Base-by-base conservation (phyloP, 2,329 filamentous ascomycete species). In the Verticillium klebahnii region DNA sequence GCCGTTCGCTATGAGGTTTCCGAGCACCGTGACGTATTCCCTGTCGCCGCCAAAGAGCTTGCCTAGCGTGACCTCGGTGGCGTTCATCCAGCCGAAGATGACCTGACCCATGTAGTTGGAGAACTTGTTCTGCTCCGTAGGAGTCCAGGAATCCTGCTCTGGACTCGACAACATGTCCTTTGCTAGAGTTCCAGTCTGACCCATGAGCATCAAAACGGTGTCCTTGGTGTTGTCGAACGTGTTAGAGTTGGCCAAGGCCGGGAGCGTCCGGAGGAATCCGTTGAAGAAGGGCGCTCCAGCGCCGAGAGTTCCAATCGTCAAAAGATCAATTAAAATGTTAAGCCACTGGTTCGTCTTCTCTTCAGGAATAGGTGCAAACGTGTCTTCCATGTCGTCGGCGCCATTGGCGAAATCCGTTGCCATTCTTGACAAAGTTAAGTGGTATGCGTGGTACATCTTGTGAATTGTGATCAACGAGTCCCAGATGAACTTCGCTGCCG, bases 241-340 rank as follows among this genome's bases (percentile, higher is more conserved):
- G 5, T 55, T 56, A 17, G 58, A n/a, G 2, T 64, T 63, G 34
- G 52, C 19, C 40, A 70, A 69, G 37, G 63, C 63, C 0, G 68
- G 63, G 54, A 69, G 45, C 14, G 61, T 56, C 62, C 67, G 68
- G 39, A 73, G 36, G 29, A 68, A 55, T 11, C 25, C 61, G 62
- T 72, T 73, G 66, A 74, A 72, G 59, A 70, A 70, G 29, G 68
- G 67, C 34, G 60, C 71, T 1, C 66, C 67, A 19, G 57, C 63
- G 29, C 65, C 60, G 31, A 68, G 61, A 7, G 68, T 64, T 3
- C 71, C 71, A n/a, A 74, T 59, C 34, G 66, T 70, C 54, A 73
- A 31, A 12, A 72, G 60, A 61, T 72, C 68, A 31, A 74, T 66
- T 7, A 75, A 62, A 34, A 75, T 60, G n/a, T 63, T 36, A 8